Evolutionary conservation across 441 rosid species (phyloP), one percentile per base, ranked within the genome.

Genomic region (Melastoma candidum): DNA sequence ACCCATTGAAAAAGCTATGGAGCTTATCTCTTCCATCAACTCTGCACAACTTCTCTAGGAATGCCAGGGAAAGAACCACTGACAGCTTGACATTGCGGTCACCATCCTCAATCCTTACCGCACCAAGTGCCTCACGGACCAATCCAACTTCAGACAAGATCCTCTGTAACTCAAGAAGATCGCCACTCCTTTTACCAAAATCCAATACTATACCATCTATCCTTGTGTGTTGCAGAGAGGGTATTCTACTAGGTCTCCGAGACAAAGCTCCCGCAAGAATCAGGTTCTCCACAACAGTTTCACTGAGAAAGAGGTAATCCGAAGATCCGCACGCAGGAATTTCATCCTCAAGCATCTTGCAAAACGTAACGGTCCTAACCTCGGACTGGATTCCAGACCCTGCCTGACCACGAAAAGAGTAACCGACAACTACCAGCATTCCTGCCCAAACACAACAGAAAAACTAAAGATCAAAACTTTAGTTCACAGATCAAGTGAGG

Each of bases 291-390:
- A 68, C 67, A 1, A 56, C 41, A 50, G 51, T 68, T 44, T 66
- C 64, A 64, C 44, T 50, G 10, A 76, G 68, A 51, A 60, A 64
- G 47, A 81, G 73, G 72, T 74, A 70, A 58, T 67, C 64, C 0
- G 74, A 27, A 14, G 62, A 64, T 27, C 56, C 50, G 48, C 68
- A 56, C 47, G 67, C 55, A 26, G 54, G 54, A 14, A 63, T 17
- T 17, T 17, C 22, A 17, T 17, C 74, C 59, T 61, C 66, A 65
- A 60, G 68, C 43, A 12, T 56, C 71, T 65, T 49, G 59, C 70
- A 61, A 44, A 67, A 47, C 32, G 79, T 64, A 11, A 57, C 27
- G 48, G 49, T 44, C 56, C 51, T 63, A 51, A 36, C 45, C 9
- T 48, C 36, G 12, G 62, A 61, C 54, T 61, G 55, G 60, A 76